Evolutionary conservation across 1,139 yeast genomes (phyloP).

Genomic region (Entelexis sorbosivorans): DNA sequence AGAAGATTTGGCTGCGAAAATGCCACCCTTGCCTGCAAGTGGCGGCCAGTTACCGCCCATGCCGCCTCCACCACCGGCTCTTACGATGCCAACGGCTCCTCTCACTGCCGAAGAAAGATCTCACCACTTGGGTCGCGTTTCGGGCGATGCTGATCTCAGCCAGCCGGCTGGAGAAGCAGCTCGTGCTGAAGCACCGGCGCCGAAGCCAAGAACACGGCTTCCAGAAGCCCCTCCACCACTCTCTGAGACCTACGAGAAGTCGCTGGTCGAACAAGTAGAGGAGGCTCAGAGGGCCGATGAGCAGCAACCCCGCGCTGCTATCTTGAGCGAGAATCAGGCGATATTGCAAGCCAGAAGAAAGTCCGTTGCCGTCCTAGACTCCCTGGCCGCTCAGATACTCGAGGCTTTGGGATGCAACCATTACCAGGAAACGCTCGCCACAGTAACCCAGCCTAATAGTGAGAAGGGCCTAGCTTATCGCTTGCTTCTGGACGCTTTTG

Average conservation of each 20-base stretch:
- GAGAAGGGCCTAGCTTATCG: conserved; percentile 65
- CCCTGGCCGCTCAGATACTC: conserved; percentile 61
- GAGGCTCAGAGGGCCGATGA: conserved; percentile 3
- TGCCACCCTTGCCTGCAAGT: conserved; percentile 18
- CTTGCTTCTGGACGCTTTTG: conserved; percentile 62
- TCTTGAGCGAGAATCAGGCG: conserved; percentile 12
- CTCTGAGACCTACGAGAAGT: conserved; percentile 8
- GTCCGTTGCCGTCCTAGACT: conserved; percentile 57
- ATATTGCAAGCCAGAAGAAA: conserved; percentile 18
- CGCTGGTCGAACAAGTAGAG: conserved; percentile 14
- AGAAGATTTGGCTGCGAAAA: conserved; percentile 9
- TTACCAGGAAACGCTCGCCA: conserved; percentile 59
- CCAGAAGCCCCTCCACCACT: conserved; percentile 8
- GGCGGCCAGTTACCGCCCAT: conserved; percentile 19
- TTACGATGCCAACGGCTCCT: conserved; percentile 18
- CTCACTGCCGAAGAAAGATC: conserved; percentile 9
- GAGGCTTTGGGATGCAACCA: conserved; percentile 59
- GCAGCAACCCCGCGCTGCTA: not conserved
- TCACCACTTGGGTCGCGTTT: not conserved
- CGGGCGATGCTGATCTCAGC: not conserved
- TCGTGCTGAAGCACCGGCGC: not conserved
- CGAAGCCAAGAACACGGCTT: not conserved
- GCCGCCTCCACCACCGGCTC: conserved; percentile 22
- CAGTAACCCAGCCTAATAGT: conserved; percentile 62
- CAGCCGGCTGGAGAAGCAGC: not conserved